These are phyloP conservation scores for Ustilago xerochloae DNA, from an alignment of 1,284 basidiomycete genomes.

Conservation along the genomic window DNA sequence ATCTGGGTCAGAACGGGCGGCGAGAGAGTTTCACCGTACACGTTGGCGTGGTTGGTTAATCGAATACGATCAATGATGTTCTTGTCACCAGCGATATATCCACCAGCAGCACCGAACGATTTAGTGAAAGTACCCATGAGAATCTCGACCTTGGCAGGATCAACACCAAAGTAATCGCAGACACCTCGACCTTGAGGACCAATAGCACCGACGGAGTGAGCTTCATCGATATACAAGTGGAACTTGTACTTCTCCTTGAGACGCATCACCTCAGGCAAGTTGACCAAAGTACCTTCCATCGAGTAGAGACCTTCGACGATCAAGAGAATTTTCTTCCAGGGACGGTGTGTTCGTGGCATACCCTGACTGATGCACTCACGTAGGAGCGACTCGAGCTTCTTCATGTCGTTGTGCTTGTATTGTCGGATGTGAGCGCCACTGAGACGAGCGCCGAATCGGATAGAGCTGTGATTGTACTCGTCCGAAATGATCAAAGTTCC, in stretches of 20 bases:
- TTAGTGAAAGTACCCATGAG: slow-evolving; percentile 99
- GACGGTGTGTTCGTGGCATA: slow-evolving; percentile 94
- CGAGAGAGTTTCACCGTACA: slow-evolving; percentile 90
- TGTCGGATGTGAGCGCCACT: slow-evolving; percentile 89
- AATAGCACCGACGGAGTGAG: slow-evolving; percentile 94
- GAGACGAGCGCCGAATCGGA: slow-evolving; percentile 89
- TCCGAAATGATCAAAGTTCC: slow-evolving; percentile 96
- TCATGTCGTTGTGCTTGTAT: slow-evolving; percentile 98
- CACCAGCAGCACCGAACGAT: slow-evolving; percentile 96
- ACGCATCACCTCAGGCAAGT: slow-evolving; percentile 84
- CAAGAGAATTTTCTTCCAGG: slow-evolving; percentile 98
- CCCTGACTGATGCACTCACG: slow-evolving; percentile 95
- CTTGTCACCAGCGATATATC: slow-evolving; percentile 90
- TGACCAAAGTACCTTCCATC: slow-evolving; percentile 95
- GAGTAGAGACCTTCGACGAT: slow-evolving; percentile 96
- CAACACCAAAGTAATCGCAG: slow-evolving; percentile 90
- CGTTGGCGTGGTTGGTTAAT: slow-evolving; percentile 82
- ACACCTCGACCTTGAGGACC: slow-evolving; percentile 94
- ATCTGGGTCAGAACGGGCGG: slow-evolving; percentile 93
- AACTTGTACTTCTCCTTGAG: slow-evolving; percentile 99
- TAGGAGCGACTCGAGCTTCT: slow-evolving; percentile 81
- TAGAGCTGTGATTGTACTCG: slow-evolving; percentile 95
- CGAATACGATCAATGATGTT: slow-evolving; percentile 83
- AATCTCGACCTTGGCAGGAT: slow-evolving; percentile 85
- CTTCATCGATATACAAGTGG: slow-evolving; percentile 95